A percentile compares a stretch with the other conserved stretches of the same genome.
phyloP scores from a whole-genome alignment of 2,329 filamentous ascomycete genomes.

The Zarea fungicola region DNA sequence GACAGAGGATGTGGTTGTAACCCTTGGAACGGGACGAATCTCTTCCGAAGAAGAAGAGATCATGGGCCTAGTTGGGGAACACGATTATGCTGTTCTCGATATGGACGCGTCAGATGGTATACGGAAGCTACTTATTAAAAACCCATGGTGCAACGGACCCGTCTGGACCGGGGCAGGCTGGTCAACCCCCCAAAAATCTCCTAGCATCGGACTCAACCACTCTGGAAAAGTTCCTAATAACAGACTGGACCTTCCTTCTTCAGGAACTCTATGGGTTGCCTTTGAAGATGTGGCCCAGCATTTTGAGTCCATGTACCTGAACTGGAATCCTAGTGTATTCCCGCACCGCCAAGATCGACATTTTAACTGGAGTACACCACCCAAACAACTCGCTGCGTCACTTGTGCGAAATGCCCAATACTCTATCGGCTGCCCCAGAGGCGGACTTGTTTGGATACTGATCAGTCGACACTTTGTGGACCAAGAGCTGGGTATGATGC shows the following conservation, averaged over 20 bases:
- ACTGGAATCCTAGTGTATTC: conserved; percentile 92
- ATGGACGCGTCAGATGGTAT: conserved; percentile 58
- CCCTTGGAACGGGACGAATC: conserved; percentile 82
- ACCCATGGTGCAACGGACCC: conserved; percentile 86
- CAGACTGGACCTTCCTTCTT: conserved; percentile 1
- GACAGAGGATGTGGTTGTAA: conserved; percentile 77
- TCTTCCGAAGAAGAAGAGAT: conserved; percentile 70
- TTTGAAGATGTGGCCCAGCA: conserved; percentile 83
- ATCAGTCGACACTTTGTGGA: conserved; percentile 81
- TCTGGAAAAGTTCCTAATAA: background rate
- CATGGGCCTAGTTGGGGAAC: conserved; percentile 78
- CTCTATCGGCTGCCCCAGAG: conserved; percentile 53
- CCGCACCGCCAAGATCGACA: conserved; percentile 79
- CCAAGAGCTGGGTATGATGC: conserved; percentile 53
- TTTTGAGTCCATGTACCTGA: conserved; percentile 93
- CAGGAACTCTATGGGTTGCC: conserved; percentile 91
- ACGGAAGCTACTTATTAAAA: conserved; percentile 78
- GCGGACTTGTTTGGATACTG: conserved; percentile 73
- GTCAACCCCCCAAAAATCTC: conserved; percentile 15
- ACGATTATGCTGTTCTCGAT: conserved; percentile 89
- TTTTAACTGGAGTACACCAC: conserved; percentile 70
- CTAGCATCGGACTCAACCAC: background rate
- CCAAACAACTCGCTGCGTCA: conserved; percentile 45
- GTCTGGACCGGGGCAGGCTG: conserved; percentile 57
- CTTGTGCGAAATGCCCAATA: conserved; percentile 67